Evolutionary conservation across 306 rosid species (phyloP).

Genomic region (Lablab purpureus): DNA sequence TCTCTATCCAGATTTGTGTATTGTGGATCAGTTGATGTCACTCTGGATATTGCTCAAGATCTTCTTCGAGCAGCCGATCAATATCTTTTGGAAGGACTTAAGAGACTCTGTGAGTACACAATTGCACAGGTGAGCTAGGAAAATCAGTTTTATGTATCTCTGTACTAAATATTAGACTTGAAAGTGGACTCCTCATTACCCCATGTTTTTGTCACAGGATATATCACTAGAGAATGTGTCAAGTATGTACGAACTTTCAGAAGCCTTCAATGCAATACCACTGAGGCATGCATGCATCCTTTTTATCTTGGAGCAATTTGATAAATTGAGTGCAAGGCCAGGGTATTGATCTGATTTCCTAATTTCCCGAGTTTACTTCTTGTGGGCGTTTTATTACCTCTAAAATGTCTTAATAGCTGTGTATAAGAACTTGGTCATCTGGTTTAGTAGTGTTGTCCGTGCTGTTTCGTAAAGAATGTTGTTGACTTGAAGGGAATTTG

Average conservation of each 20-base stretch:
- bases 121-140: constrained; percentile 83
- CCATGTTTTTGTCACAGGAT: constrained; percentile 63
- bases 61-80: constrained; percentile 99
- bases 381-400: neutral
- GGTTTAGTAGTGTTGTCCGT: neutral
- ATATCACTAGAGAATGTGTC: constrained; percentile 87
- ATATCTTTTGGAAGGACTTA: constrained; percentile 97
- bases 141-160: constrained; percentile 12
- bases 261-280: constrained; percentile 93
- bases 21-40: constrained; percentile 90
- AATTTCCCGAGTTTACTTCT: constrained; percentile 14
- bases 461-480: constrained; percentile 6
- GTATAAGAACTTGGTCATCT: constrained; percentile 1
- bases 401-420: neutral
- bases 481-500: constrained; percentile 17
- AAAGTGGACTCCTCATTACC: constrained; percentile 33
- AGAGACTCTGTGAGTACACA: constrained; percentile 92
- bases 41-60: constrained; percentile 94
- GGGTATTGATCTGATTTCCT: constrained; percentile 70
- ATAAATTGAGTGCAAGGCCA: constrained; percentile 84
- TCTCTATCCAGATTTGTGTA: constrained; percentile 79
- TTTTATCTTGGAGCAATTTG: constrained; percentile 88
- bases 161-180: constrained; percentile 31
- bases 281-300: constrained; percentile 93
- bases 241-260: constrained; percentile 97